Base-by-base conservation (phyloP, 768 basidiomycete species). In the Gloeopeniophorella convolvens region DNA sequence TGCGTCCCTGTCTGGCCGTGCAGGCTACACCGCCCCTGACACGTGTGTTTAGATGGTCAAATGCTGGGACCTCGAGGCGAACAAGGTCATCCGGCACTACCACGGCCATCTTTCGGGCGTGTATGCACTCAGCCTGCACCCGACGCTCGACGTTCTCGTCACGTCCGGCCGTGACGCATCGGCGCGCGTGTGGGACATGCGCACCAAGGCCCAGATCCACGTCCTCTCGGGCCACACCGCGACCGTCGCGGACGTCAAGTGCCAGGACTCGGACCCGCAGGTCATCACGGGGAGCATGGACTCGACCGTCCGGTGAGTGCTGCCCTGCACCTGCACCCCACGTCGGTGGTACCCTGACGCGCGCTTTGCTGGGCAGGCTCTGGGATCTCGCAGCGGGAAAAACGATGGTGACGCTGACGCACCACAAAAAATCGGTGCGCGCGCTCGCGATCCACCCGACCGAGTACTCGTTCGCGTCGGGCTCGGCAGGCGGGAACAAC, bases 381-480 rank as follows among this genome's bases (percentile, higher is more conserved):
- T 99, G 96, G 96, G 96, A 98, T 65, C 76, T 99, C 26, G 94
- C 94, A 0, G 96, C 96, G 4, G 96, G 96, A 31, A 98, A 97
- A 68, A 92, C 94, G 23, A 89, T 89, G 83, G 82, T 85, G 13
- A 96, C 93, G 10, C 73, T 99, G 34, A 99, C 96, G n/a, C 96
- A 99, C 66, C 96, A 99, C 76, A 98, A 98, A 70, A 99, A 99
- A 68, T 91, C 89, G 12, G 92, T 99, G 2, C 83, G 96, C 50
- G 82, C 95, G 0, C 75, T 99, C 41, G 88, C 95, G 4, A 83
- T 99, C 48, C 94, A 97, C 64, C 95, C 95, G 1, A 91, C 89
- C 4, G 96, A 98, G 61, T 98, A 93, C 72, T 88, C 86, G 27
- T 99, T 99, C 62, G 96, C 93, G 2, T 87, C 85, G 3, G 96